Evolutionary conservation across 148 eudicot genomes (phyloP).

Genomic region (Hydrangea macrophylla): DNA sequence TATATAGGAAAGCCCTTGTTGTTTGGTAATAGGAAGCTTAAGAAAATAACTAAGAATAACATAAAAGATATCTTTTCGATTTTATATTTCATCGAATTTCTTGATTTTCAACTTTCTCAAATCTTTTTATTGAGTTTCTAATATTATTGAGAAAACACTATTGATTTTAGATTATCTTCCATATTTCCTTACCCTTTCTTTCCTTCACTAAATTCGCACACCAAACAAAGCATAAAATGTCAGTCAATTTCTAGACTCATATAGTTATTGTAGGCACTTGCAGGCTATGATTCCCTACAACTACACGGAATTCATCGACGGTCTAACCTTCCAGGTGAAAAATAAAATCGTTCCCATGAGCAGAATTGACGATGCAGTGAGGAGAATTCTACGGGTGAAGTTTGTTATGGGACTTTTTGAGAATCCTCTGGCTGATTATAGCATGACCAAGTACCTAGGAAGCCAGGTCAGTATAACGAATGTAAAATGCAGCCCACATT

Average conservation of each 20-base stretch:
- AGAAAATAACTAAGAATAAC: no score
- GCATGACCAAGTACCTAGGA: slow-evolving; percentile 38
- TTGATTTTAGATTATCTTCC: no score
- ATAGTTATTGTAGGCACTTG: background rate
- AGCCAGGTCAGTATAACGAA: slow-evolving; percentile 39
- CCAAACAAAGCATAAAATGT: background rate
- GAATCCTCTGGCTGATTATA: slow-evolving; percentile 36
- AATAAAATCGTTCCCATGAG: slow-evolving; percentile 32
- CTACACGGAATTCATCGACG: slow-evolving; percentile 31
- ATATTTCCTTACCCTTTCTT: no score
- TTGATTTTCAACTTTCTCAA: no score
- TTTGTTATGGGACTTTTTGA: slow-evolving; percentile 47
- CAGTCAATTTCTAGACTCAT: background rate
- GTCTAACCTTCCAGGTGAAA: slow-evolving; percentile 34
- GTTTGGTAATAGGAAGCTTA: no score
- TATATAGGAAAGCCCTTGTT: no score
- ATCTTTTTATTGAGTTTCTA: no score
- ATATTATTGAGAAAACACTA: no score
- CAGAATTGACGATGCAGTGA: slow-evolving; percentile 46
- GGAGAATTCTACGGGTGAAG: slow-evolving; percentile 41
- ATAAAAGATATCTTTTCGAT: no score
- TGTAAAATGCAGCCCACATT: no score
- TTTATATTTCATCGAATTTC: no score
- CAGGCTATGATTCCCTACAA: slow-evolving; percentile 57
- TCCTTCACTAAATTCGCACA: no score